These are phyloP conservation scores for Eutrema salsugineum DNA, from an alignment of 441 rosid genomes.

Conservation along the genomic window DNA sequence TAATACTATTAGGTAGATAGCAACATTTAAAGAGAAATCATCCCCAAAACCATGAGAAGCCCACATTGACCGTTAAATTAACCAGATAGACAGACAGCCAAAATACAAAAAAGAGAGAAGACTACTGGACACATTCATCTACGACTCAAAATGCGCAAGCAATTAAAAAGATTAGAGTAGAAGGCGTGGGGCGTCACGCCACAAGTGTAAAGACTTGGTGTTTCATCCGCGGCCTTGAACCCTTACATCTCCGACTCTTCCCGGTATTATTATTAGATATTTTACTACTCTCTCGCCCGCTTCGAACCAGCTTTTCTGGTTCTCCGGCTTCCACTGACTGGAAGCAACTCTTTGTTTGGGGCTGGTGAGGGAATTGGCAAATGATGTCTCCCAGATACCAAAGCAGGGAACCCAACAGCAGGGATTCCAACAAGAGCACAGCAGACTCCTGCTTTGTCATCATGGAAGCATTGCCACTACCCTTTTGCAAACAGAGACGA, in stretches of 20 bases:
- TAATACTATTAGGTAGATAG: background rate
- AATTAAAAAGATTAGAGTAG: background rate
- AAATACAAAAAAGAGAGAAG: background rate
- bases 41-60: background rate
- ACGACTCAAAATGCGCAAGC: background rate
- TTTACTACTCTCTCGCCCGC: conserved; percentile 19
- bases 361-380: conserved; percentile 25
- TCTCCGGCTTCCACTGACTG: background rate
- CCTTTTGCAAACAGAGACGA: conserved; percentile 54
- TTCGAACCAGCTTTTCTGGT: conserved; percentile 24
- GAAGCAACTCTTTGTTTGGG: conserved; percentile 10
- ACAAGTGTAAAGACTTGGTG: background rate
- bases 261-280: background rate
- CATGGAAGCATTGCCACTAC: conserved; percentile 44
- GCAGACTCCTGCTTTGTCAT: conserved; percentile 99
- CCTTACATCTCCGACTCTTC: conserved; percentile 24
- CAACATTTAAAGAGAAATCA: background rate
- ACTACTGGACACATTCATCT: conserved; percentile 1
- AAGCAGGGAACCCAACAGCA: conserved; percentile 48
- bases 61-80: background rate
- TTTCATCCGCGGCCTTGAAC: conserved; percentile 30
- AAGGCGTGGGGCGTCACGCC: background rate
- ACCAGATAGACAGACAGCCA: background rate
- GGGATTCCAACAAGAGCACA: conserved; percentile 90
- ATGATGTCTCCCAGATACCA: conserved; percentile 33